These are phyloP conservation scores for Taxawa tesnikishii DNA, from an alignment of 2,329 filamentous ascomycete species.

Conservation along the genomic window DNA sequence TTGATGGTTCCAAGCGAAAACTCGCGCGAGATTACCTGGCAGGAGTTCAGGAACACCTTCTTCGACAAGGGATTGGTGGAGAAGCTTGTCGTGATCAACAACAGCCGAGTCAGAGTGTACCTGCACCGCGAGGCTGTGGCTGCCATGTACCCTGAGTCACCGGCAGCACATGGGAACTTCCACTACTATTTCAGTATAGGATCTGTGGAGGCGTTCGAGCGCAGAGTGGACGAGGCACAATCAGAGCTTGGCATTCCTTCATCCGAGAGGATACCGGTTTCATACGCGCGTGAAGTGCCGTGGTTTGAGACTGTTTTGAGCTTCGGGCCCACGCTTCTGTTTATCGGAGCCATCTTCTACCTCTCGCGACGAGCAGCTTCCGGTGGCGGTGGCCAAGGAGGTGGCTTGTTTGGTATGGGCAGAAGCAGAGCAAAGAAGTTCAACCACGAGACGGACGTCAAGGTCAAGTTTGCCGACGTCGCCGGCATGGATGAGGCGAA, in stretches of 20 bases:
- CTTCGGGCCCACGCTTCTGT: conserved; percentile 76
- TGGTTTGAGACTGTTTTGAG: conserved; percentile 61
- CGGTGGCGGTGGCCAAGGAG: conserved; percentile 46
- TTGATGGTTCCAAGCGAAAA: conserved; percentile 55
- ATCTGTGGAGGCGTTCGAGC: conserved; percentile 85
- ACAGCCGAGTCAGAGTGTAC: conserved; percentile 66
- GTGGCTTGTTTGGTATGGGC: conserved; percentile 88
- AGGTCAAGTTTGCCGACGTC: conserved; percentile 89
- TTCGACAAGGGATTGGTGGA: conserved; percentile 92
- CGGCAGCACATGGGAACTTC: conserved; percentile 55
- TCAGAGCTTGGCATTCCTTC: conserved; percentile 73
- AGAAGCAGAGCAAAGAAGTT: conserved; percentile 94
- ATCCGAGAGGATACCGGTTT: conserved; percentile 84
- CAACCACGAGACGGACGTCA: conserved; percentile 92
- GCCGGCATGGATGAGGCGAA: conserved; percentile 98
- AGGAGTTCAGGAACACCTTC: conserved; percentile 88
- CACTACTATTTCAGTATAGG: conserved; percentile 93
- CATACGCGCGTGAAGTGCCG: conserved; percentile 66
- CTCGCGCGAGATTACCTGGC: conserved; percentile 83
- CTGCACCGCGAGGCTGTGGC: conserved; percentile 64
- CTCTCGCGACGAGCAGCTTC: conserved; percentile 63
- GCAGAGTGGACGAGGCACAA: conserved; percentile 77
- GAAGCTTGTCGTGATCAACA: conserved; percentile 72
- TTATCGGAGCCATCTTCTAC: conserved; percentile 75
- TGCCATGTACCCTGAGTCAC: conserved; percentile 63